phyloP scores from a whole-genome alignment of 208 protist genomes.

The Sergeia podlipaevii region DNA sequence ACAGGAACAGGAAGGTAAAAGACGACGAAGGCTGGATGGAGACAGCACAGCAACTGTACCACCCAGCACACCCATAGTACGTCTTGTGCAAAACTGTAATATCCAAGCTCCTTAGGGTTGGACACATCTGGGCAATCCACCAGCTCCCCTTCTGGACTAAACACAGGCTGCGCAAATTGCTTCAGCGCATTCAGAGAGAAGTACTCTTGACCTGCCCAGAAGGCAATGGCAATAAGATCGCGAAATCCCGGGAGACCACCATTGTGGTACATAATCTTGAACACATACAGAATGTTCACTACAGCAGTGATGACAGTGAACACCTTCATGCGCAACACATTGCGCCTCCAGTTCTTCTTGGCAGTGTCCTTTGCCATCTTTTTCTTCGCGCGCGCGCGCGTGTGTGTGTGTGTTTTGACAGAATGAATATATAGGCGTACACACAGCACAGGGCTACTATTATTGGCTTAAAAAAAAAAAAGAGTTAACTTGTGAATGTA shows the following conservation, averaged over 20 bases:
- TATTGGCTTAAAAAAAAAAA: too few relatives aligned
- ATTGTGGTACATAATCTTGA: slow-evolving; percentile 51
- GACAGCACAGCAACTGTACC: slow-evolving; percentile 64
- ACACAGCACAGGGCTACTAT: background rate
- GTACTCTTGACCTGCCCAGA: slow-evolving; percentile 84
- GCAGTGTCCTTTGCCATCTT: slow-evolving; percentile 85
- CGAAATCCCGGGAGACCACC: slow-evolving; percentile 45
- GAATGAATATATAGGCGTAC: too few relatives aligned
- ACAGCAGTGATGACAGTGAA: slow-evolving; percentile 61
- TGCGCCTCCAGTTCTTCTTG: slow-evolving; percentile 76
- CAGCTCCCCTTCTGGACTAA: slow-evolving; percentile 48
- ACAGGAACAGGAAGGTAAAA: slow-evolving; percentile 87
- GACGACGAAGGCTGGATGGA: slow-evolving; percentile 72
- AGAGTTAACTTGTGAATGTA: too few relatives aligned
- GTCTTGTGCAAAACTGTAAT: slow-evolving; percentile 83
- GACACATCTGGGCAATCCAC: slow-evolving; percentile 72
- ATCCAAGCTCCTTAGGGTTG: slow-evolving; percentile 72
- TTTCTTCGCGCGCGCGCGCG: too few relatives aligned
- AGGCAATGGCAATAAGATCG: slow-evolving; percentile 54
- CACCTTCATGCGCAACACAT: slow-evolving; percentile 59
- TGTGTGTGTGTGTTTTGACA: background rate
- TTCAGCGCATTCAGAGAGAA: slow-evolving; percentile 44
- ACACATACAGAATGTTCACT: slow-evolving; percentile 64
- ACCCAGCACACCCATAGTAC: slow-evolving; percentile 88
- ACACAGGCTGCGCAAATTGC: slow-evolving; percentile 42